These are phyloP conservation scores for Tolypocladium amazonense DNA, from an alignment of 2,329 filamentous ascomycete genomes.

Conservation along the genomic window DNA sequence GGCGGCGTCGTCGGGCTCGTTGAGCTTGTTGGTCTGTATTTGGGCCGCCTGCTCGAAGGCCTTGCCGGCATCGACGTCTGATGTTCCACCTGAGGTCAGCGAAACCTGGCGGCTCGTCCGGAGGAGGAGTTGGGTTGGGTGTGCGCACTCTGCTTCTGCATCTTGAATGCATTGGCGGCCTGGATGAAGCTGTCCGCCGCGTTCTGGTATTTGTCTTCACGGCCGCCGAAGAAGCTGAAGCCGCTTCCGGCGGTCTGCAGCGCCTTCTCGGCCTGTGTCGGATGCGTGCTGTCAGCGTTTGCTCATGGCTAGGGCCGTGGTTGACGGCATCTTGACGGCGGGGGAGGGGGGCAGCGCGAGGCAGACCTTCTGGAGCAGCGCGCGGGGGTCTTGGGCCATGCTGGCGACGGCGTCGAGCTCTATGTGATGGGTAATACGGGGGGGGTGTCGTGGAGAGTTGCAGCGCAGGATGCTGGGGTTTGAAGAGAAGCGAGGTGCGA, in stretches of 20 bases:
- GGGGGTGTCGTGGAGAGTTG: background rate
- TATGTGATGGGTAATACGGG: background rate
- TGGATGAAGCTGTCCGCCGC: conserved; percentile 81
- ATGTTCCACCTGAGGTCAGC: background rate
- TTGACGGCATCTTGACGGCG: background rate
- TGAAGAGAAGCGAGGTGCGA: background rate
- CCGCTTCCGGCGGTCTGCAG: conserved; percentile 64
- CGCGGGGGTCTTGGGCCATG: conserved; percentile 71
- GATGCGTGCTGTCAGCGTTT: conserved; percentile 1
- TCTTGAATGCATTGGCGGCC: conserved; percentile 83
- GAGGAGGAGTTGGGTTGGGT: background rate
- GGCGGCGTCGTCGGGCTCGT: conserved; percentile 85
- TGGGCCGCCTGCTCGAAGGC: conserved; percentile 80
- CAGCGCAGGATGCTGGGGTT: background rate
- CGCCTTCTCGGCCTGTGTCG: conserved; percentile 71
- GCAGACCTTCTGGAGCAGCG: conserved; percentile 64
- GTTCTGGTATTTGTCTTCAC: conserved; percentile 79
- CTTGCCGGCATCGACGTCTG: conserved; percentile 75
- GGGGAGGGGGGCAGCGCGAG: conserved; percentile 1
- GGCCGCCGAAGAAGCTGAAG: conserved; percentile 82
- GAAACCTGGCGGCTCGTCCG: background rate
- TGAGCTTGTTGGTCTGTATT: conserved; percentile 70
- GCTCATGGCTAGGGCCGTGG: background rate
- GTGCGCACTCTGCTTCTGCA: conserved; percentile 68
- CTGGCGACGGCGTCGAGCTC: conserved; percentile 1